Base-by-base conservation (phyloP, 176 grass and related monocot species). In the Zoysia japonica region DNA sequence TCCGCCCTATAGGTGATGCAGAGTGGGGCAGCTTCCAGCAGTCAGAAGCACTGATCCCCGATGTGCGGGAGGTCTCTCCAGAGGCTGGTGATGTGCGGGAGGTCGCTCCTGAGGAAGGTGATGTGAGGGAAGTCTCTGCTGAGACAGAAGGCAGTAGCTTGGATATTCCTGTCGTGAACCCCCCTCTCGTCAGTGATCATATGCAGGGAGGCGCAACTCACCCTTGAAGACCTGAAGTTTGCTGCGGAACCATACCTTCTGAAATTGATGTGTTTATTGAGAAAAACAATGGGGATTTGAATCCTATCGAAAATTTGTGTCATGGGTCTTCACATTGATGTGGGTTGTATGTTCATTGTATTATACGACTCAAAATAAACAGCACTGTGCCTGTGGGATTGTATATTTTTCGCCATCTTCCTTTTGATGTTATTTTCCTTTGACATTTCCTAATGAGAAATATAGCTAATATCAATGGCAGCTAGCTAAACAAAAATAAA, bases 61-160 rank as follows among this genome's bases (percentile, higher is more conserved):
- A 99, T 78, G 96, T 99, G 13, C 80, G 92, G 60, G 96, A 99
- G 76, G 89, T 95, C 67, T 84, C 96, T 48, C 84, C 92, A 2
- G 88, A 95, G 77, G 41, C 37, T 11, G 61, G 28, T 11, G 92
- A 99, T 80, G 96, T 99, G 16, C 77, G 96, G 60, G 96, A 95
- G 76, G 89, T 93, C 66, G 19, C 56, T 9, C 6, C n/a, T 0
- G 56, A 60, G n/a, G 56, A 20, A 20, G 56, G n/a, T 8, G 92
- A 99, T 80, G 96, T 99, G 16, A 77, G 92, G 60, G 96, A 99
- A 72, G 89, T 95, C 70, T 84, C 96, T 28, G 20, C 59, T 36
- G 59, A 36, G 74, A 37, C 79, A 50, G 95, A 92, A 80, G 83
- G 75, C 28, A 63, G 76, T 82, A 91, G 92, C 81, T 79, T 99